Conservation (phyloP, 805 yeast species). For the Saccharomycopsis javanensis region DNA sequence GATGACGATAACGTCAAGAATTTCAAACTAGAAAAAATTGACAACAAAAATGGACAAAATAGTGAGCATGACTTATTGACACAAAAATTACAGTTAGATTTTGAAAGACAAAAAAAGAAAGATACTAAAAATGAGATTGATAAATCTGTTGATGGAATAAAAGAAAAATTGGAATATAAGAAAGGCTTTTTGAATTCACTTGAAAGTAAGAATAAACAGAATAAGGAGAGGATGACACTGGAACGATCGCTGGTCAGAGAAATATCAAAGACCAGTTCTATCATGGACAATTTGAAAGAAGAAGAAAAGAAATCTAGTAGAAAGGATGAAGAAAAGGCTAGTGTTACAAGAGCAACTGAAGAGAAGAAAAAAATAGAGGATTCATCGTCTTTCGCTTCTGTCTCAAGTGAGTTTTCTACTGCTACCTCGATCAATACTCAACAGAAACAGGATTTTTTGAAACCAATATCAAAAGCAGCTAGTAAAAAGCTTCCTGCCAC, state of each 20-base stretch:
- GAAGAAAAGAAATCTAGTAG: not conserved
- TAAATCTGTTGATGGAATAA: not conserved
- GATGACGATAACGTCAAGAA: constrained; percentile 17
- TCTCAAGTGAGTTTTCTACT: not conserved
- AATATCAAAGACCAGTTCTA: not conserved
- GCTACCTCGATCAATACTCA: not conserved
- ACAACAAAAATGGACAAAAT: not conserved
- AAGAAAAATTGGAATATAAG: constrained; percentile 8
- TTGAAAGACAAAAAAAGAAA: not conserved
- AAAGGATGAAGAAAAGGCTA: not conserved
- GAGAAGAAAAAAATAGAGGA: not conserved
- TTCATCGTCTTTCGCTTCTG: not conserved
- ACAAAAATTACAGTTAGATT: not conserved
- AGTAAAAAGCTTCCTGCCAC: not conserved
- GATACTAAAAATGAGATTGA: not conserved
- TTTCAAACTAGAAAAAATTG: constrained; percentile 10
- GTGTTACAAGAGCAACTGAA: not conserved
- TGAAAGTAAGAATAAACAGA: not conserved
- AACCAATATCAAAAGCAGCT: not conserved
- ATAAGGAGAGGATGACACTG: not conserved
- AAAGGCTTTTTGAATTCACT: constrained; percentile 15
- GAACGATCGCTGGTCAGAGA: not conserved
- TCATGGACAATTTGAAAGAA: too few species aligned
- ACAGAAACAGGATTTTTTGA: not conserved
- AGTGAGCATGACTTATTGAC: not conserved